Evolutionary conservation across 148 eudicot species (phyloP).

Genomic region (Vaccinium corymbosum): DNA sequence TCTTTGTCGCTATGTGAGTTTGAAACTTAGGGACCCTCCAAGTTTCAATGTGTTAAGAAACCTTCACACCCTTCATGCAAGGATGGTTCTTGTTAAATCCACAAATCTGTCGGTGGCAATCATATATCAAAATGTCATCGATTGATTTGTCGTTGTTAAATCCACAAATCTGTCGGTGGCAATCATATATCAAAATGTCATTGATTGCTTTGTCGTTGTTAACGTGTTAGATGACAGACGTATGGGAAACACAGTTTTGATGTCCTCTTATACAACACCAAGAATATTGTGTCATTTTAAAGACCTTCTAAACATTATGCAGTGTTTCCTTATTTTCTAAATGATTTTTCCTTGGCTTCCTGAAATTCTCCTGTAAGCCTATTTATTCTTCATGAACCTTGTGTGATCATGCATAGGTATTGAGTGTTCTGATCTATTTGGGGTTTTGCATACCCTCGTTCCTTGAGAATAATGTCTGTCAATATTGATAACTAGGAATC

Average conservation of each 20-base stretch:
- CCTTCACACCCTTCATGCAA: neutral
- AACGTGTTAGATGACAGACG: neutral
- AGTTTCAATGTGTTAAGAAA: neutral
- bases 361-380: neutral
- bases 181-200: neutral
- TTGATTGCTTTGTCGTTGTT: neutral
- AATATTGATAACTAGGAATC: neutral
- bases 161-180: neutral
- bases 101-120: neutral
- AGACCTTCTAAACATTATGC: conserved; percentile 1
- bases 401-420: neutral
- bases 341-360: neutral
- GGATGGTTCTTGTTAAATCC: neutral
- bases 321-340: neutral
- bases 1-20: neutral
- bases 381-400: neutral
- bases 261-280: conserved; percentile 1
- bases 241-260: neutral
- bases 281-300: neutral
- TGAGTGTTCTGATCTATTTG: neutral
- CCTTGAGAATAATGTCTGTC: neutral
- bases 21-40: conserved; percentile 4
- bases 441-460: neutral
- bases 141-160: neutral
- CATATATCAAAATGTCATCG: neutral